Evolutionary conservation across 805 yeast species (phyloP), one percentile per base, ranked within the genome.

Genomic region (Candida xyloterini): DNA sequence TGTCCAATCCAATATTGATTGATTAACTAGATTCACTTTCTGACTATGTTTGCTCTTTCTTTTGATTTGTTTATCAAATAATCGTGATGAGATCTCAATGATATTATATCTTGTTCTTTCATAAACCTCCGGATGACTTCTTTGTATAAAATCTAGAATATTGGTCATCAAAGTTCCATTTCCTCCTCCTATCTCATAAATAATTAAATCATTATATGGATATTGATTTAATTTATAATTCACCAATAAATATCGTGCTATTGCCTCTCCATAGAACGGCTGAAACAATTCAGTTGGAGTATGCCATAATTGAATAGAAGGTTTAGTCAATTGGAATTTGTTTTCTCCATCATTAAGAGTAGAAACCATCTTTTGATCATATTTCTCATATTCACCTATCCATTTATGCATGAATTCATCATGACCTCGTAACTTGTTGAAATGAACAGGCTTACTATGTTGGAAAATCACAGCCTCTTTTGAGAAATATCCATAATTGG

Each of bases 161-260:
- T 86, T 82, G 38, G 71, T 59, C 95, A 88, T 87, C 44, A 87
- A 61, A 0, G 95, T 86, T 29, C 95, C 95, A 53, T 87, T 87
- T 50, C 95, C 95, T 15, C 89, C 95, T 43, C 95, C 96, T 71
- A 85, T 77, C 62, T 88, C 96, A 61, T 86, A 88, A 18, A 87
- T 84, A 6, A 78, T 71, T 33, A 91, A 65, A 55, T 85, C 89
- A 29, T 73, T 69, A 53, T 81, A 80, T 1, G 90, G 91, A 51
- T 78, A 83, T 29, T 74, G 65, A 47, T 81, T 80, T 50, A 79
- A 63, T 59, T 80, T 79, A 57, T 82, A 84, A 56, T 84, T 81
- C 7, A 79, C 81, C 39, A 87, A 62, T 14, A 90, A 63, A 62
- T 87, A 84, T 39, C 90, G 67, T 0, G 96, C 96, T 41, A 91